Evolutionary conservation across 192 early-diverging fungal genomes (phyloP).

Genomic region (Umbelopsis ramanniana): DNA sequence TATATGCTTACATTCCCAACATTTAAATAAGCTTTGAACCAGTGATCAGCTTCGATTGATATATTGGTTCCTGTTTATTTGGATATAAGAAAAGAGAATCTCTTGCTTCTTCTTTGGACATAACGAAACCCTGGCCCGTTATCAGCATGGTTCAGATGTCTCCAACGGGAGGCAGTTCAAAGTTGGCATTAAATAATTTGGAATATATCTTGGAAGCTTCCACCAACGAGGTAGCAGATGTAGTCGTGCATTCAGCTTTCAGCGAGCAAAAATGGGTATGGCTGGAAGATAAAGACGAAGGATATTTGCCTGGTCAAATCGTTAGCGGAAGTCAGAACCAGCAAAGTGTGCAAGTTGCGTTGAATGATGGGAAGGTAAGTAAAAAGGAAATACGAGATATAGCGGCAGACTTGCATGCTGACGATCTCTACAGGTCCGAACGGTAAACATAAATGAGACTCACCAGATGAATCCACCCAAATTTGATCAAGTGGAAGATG

Average conservation of each 20-base stretch:
- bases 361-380: conserved; percentile 75
- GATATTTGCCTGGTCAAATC: conserved; percentile 83
- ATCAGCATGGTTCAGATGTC: no score
- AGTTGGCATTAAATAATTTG: no score
- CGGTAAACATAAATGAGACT: conserved; percentile 78
- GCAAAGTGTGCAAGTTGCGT: conserved; percentile 72
- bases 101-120: no score
- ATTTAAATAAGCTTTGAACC: no score
- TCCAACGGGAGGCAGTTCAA: no score
- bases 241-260: conserved; percentile 72
- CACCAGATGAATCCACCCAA: conserved; percentile 98
- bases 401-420: background rate
- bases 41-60: no score
- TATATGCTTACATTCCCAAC: no score
- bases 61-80: no score
- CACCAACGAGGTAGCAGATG: conserved; percentile 44
- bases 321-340: conserved; percentile 58
- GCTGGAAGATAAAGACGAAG: conserved; percentile 90
- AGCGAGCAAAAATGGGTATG: conserved; percentile 95
- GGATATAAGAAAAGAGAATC: no score
- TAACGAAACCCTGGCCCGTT: no score
- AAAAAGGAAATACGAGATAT: no score
- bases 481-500: conserved; percentile 96
- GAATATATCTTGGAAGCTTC: no score
- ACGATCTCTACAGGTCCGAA: conserved; percentile 53